A percentile compares a stretch with the other conserved stretches of the same genome.
Evolutionary conservation across 805 yeast species (phyloP).

Genomic region (Jamesozyma gamospora): DNA sequence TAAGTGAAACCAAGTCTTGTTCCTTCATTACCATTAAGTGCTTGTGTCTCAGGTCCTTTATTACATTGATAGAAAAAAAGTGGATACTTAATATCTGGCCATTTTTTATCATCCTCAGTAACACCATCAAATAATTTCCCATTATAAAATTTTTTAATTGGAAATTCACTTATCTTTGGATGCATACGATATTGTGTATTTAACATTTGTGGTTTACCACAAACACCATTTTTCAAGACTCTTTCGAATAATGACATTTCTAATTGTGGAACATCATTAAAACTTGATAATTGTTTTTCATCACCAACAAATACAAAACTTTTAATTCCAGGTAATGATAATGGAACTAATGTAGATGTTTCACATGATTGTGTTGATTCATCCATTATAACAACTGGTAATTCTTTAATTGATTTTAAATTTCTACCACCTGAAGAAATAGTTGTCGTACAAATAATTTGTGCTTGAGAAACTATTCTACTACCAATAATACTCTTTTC

Average conservation of each 20-base stretch:
- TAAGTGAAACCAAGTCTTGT: slow-evolving; percentile 47
- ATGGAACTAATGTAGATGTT: slow-evolving; percentile 59
- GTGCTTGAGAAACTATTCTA: slow-evolving; percentile 50
- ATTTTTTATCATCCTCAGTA: slow-evolving; percentile 38
- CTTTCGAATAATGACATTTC: slow-evolving; percentile 63
- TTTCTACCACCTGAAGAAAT: slow-evolving; percentile 63
- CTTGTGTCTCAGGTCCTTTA: slow-evolving; percentile 37
- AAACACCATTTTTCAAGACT: slow-evolving; percentile 50
- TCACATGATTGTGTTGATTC: slow-evolving; percentile 73
- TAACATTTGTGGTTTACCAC: slow-evolving; percentile 53
- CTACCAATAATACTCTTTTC: slow-evolving; percentile 37
- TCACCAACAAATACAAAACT: slow-evolving; percentile 68
- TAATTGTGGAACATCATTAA: slow-evolving; percentile 56
- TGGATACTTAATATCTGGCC: slow-evolving; percentile 43
- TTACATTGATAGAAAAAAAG: slow-evolving; percentile 55
- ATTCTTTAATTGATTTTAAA: slow-evolving; percentile 42
- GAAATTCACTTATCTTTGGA: slow-evolving; percentile 51
- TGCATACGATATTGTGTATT: slow-evolving; percentile 65
- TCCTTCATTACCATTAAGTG: slow-evolving; percentile 30
- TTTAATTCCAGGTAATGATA: slow-evolving; percentile 57
- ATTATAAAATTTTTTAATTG: slow-evolving; percentile 42
- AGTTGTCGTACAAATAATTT: slow-evolving; percentile 62
- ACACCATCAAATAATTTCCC: slow-evolving; percentile 50
- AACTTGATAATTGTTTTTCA: slow-evolving; percentile 64
- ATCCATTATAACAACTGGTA: slow-evolving; percentile 68